phyloP scores from a whole-genome alignment of 2,329 filamentous ascomycete genomes.

The Hypocreales sp. region DNA sequence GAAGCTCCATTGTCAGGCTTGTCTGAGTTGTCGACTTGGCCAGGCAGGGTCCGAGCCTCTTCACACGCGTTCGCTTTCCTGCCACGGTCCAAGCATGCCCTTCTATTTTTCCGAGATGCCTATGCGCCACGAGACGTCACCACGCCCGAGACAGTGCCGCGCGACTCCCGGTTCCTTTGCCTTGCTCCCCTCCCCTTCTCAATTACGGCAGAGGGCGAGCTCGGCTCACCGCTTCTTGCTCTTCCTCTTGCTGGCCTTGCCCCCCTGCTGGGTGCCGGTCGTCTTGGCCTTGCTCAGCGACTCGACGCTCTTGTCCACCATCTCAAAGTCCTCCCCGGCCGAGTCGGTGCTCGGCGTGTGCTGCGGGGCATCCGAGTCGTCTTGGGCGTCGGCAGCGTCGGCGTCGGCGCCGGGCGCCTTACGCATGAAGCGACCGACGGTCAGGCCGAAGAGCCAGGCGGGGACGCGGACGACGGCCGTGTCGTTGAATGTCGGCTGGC shows the following conservation, averaged over 20 bases:
- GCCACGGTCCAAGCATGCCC: no score
- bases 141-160: no score
- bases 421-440: slow-evolving; percentile 33
- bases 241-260: slow-evolving; percentile 36
- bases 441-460: slow-evolving; percentile 49
- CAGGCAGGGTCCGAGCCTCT: no score
- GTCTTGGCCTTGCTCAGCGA: slow-evolving; percentile 36
- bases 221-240: slow-evolving; percentile 17
- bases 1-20: no score
- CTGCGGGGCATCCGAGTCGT: slow-evolving; percentile 33
- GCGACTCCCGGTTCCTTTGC: neutral
- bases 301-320: slow-evolving; percentile 45
- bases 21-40: no score
- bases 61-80: no score
- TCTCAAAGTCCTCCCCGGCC: slow-evolving; percentile 44
- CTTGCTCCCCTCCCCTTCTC: neutral
- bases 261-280: slow-evolving; percentile 27
- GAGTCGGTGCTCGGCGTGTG: slow-evolving; percentile 41
- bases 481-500: slow-evolving; percentile 59
- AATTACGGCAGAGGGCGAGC: neutral
- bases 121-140: no score
- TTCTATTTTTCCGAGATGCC: no score
- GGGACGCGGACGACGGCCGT: slow-evolving; percentile 74
- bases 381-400: slow-evolving; percentile 23
- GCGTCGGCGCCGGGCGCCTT: slow-evolving; percentile 18